A percentile compares a stretch with the other conserved stretches of the same genome.
Conservation (phyloP, 106 monocot species). For the Apostasia shenzhenica region DNA sequence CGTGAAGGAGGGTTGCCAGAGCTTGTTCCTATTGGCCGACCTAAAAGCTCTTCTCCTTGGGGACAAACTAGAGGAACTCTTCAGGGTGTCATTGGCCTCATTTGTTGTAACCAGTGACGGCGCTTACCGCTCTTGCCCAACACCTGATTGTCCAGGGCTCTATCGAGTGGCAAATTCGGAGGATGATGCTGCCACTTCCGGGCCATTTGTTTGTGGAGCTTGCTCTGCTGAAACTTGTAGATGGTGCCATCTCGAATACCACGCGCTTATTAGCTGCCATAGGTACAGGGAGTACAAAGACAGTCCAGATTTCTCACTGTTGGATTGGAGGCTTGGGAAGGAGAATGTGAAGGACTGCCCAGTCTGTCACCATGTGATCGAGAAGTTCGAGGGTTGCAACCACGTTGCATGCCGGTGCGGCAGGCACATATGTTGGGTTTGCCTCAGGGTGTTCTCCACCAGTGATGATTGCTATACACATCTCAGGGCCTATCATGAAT, state of each 20-base stretch:
- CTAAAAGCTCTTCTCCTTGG: slow-evolving; percentile 39
- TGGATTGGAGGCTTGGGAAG: slow-evolving; percentile 72
- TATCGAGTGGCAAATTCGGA: slow-evolving; percentile 25
- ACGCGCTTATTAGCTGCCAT: slow-evolving; percentile 70
- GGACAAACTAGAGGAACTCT: slow-evolving; percentile 70
- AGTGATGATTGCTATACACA: slow-evolving; percentile 71
- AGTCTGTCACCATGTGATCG: slow-evolving; percentile 52
- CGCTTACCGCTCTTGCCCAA: slow-evolving; percentile 55
- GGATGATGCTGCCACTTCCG: background rate
- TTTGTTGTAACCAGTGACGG: slow-evolving; percentile 57
- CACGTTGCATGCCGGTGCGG: slow-evolving; percentile 73
- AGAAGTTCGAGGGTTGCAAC: slow-evolving; percentile 89
- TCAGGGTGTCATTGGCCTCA: slow-evolving; percentile 57
- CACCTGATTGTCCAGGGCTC: slow-evolving; percentile 46
- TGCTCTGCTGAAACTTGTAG: slow-evolving; percentile 78
- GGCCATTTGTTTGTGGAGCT: slow-evolving; percentile 59
- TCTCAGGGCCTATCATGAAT: slow-evolving; percentile 34
- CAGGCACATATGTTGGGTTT: slow-evolving; percentile 82
- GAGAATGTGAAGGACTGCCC: slow-evolving; percentile 79
- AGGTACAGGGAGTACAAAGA: slow-evolving; percentile 75
- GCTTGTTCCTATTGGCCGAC: slow-evolving; percentile 48
- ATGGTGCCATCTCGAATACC: slow-evolving; percentile 78
- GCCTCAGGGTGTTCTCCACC: slow-evolving; percentile 36
- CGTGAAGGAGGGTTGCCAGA: slow-evolving; percentile 44
- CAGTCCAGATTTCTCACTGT: slow-evolving; percentile 53